Percentiles rank a stretch among this genome's conserved stretches.
phyloP scores from a whole-genome alignment of 768 basidiomycete genomes.

The Tylopilus balloui region DNA sequence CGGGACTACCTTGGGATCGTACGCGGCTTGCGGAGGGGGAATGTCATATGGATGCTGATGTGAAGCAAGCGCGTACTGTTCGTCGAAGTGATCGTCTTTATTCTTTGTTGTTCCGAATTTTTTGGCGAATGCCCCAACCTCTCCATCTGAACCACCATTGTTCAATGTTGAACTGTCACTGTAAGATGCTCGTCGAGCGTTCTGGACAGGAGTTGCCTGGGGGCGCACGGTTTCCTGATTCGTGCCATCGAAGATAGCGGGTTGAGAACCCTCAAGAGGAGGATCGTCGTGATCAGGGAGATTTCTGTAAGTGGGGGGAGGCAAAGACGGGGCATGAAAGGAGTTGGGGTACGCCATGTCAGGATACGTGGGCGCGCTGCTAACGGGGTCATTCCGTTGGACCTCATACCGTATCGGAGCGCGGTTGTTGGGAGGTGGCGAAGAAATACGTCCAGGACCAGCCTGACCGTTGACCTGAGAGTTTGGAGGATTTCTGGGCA shows the following conservation, averaged over 20 bases:
- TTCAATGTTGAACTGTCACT: constrained; percentile 39
- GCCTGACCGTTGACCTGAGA: constrained; percentile 15
- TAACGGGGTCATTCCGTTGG: neutral
- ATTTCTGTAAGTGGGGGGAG: constrained; percentile 4
- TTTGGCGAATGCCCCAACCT: constrained; percentile 15
- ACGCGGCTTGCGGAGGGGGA: constrained; percentile 44
- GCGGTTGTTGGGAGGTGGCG: neutral
- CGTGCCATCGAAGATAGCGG: constrained; percentile 1
- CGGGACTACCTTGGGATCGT: constrained; percentile 22
- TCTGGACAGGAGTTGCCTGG: constrained; percentile 13
- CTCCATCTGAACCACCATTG: constrained; percentile 17
- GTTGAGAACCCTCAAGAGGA: neutral
- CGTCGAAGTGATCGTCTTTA: constrained; percentile 27
- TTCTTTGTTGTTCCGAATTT: constrained; percentile 12
- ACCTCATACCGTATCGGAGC: neutral
- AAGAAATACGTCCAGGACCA: constrained; percentile 17
- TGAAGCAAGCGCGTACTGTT: constrained; percentile 48
- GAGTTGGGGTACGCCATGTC: constrained; percentile 5
- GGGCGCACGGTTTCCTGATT: constrained; percentile 10
- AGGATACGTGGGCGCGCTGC: constrained; percentile 1
- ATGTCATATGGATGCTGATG: constrained; percentile 63
- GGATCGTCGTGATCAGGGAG: neutral
- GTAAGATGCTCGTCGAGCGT: constrained; percentile 30
- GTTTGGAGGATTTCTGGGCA: constrained; percentile 16
- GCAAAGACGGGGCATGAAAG: constrained; percentile 8